Percentiles rank a stretch among this genome's conserved stretches.
Conservation (phyloP, 140 eudicot species). For the Stevia rebaudiana region DNA sequence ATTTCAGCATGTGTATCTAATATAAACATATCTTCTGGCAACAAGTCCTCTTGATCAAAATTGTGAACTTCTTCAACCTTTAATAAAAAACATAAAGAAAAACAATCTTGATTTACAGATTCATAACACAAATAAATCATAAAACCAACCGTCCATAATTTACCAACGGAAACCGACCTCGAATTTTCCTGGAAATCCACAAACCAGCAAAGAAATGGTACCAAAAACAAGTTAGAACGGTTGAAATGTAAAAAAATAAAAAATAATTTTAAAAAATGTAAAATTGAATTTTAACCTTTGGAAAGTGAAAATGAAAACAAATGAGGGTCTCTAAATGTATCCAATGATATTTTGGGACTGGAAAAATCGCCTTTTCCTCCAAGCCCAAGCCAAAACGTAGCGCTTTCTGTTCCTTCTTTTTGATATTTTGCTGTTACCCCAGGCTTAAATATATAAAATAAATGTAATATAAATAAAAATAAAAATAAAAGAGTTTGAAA, state of each 20-base stretch:
- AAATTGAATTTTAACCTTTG: conserved; percentile 35
- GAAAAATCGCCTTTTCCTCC: conserved; percentile 85
- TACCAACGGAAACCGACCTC: conserved; percentile 53
- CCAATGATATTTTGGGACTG: conserved; percentile 55
- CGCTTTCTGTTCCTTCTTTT: conserved; percentile 98
- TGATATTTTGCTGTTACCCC: conserved; percentile 68
- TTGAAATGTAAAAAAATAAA: not conserved
- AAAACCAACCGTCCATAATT: not conserved
- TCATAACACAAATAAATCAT: not conserved
- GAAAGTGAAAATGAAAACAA: conserved; percentile 55
- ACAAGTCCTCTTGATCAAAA: conserved; percentile 91
- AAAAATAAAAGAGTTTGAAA: not conserved
- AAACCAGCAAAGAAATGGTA: conserved; percentile 25
- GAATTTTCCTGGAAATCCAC: conserved; percentile 71
- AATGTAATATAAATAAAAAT: not conserved
- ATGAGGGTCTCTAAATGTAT: conserved; percentile 79
- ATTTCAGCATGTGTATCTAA: conserved; percentile 96
- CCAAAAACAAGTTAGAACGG: conserved; percentile 42
- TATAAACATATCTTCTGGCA: conserved; percentile 87
- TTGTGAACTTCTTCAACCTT: conserved; percentile 92
- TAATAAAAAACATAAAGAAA: not conserved
- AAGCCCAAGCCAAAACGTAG: conserved; percentile 84
- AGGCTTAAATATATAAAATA: conserved; percentile 43
- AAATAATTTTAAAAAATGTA: not conserved
- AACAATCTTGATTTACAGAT: conserved; percentile 11